Evolutionary conservation across 2,329 filamentous ascomycete genomes (phyloP).

Genomic region (Elsinoe perseae): DNA sequence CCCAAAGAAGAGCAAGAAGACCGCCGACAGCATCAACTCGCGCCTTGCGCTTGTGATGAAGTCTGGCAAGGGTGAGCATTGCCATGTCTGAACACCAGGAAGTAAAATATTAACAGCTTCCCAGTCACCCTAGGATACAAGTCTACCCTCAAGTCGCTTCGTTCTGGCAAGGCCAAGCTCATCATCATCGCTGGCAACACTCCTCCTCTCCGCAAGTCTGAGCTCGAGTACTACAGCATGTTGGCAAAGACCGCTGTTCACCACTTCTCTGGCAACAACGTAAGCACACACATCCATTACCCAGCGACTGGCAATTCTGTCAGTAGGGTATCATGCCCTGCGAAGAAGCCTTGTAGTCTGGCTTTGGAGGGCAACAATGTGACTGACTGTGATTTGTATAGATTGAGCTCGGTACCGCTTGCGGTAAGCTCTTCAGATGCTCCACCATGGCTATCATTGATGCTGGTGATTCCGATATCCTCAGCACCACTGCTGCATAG

Average conservation of each 20-base stretch:
- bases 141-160: slow-evolving; percentile 80
- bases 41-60: slow-evolving; percentile 64
- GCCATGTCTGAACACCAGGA: not conserved
- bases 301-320: slow-evolving; percentile 16
- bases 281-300: slow-evolving; percentile 50
- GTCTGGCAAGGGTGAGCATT: slow-evolving; percentile 47
- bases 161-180: slow-evolving; percentile 96
- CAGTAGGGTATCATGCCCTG: slow-evolving; percentile 32
- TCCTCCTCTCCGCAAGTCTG: slow-evolving; percentile 92
- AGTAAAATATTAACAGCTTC: slow-evolving; percentile 28
- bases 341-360: slow-evolving; percentile 33
- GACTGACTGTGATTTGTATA: slow-evolving; percentile 49
- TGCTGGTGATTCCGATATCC: slow-evolving; percentile 94
- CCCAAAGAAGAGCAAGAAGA: slow-evolving; percentile 79
- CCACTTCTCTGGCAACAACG: slow-evolving; percentile 98
- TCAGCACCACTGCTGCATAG: slow-evolving; percentile 58
- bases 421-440: slow-evolving; percentile 98
- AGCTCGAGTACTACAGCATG: slow-evolving; percentile 77
- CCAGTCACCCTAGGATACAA: slow-evolving; percentile 84
- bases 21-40: slow-evolving; percentile 70
- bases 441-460: slow-evolving; percentile 96
- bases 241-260: slow-evolving; percentile 89
- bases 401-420: slow-evolving; percentile 97
- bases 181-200: slow-evolving; percentile 95
- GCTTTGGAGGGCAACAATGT: slow-evolving; percentile 76